These are phyloP conservation scores for Globisporangium cederbergense DNA, from an alignment of 352 stramenopile species.

Conservation along the genomic window DNA sequence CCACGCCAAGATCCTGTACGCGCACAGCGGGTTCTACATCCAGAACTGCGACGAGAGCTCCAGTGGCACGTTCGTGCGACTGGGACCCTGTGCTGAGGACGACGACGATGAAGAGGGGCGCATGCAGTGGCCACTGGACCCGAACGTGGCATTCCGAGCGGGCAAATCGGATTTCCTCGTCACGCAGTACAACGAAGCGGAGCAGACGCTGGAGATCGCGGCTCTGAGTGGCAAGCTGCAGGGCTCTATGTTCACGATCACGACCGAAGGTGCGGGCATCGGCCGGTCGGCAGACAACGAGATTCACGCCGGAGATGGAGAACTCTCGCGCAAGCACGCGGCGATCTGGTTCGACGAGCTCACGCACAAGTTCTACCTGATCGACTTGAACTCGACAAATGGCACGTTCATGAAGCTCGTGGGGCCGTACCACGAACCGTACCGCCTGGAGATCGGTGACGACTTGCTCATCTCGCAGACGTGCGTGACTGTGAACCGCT, in stretches of 20 bases:
- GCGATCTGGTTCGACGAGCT: constrained; percentile 90
- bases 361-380: constrained; percentile 74
- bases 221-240: constrained; percentile 62
- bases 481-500: constrained; percentile 95
- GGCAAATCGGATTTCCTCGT: constrained; percentile 83
- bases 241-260: constrained; percentile 76
- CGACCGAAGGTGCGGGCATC: constrained; percentile 83
- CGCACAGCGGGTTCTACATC: constrained; percentile 61
- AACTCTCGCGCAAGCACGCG: constrained; percentile 93
- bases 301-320: constrained; percentile 93
- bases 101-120: constrained; percentile 44
- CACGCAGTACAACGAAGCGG: constrained; percentile 42
- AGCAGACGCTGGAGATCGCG: constrained; percentile 52
- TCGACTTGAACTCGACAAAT: constrained; percentile 89
- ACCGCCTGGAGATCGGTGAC: constrained; percentile 91
- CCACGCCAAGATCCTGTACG: constrained; percentile 60
- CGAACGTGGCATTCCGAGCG: constrained; percentile 60
- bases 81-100: constrained; percentile 33
- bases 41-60: constrained; percentile 38
- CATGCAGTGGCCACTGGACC: constrained; percentile 80
- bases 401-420: constrained; percentile 96
- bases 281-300: constrained; percentile 85
- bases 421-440: constrained; percentile 91
- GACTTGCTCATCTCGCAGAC: constrained; percentile 96
- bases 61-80: constrained; percentile 66